Base-by-base conservation (phyloP, 2,329 filamentous ascomycete species). In the Alternaria arbusti region DNA sequence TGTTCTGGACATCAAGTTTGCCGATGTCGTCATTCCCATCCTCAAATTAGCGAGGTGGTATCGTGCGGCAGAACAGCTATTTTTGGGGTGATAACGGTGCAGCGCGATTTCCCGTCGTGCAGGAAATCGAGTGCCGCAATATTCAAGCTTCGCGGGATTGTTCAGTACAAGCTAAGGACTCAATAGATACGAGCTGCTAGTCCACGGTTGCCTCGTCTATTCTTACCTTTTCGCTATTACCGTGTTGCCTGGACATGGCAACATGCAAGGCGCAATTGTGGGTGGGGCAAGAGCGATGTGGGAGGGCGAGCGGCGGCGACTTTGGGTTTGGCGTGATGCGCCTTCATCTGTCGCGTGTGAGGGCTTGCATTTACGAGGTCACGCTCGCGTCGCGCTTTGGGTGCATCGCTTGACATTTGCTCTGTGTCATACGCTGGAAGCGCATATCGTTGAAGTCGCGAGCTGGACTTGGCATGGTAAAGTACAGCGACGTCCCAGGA, bases 341-440 rank as follows among this genome's bases (percentile, higher is more conserved):
- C 49, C 20, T 52, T 7, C 28, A 52, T 30, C 49, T 15, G 30
- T 52, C 20, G 49, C 30, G 49, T 25, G 49, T 30, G 17, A 52
- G 32, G 49, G 8, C 49, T 40, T 52, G 49, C 49, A 52, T 52
- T 40, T 52, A 52, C 49, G 30, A 52, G 49, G 49, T 52, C 30
- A 40, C 49, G 30, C 49, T 40, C 28, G 49, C 17, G 28, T 23
- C 49, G 49, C 49, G 49, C 49, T 2, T 32, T 51, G 3, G 8
- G 20, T 51, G 28, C 28, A 36, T 32, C 49, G 8, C 15, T 30
- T 51, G 28, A 30, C 28, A 20, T 51, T 36, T 20, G 28, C 49
- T 51, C 20, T 22, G 20, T 40, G 20, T 36, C 23, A 22, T 23
- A 22, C 36, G 49, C 30, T 17, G 49, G n/a, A 52, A 52, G 30